Percentiles rank a stretch among this genome's conserved stretches.
These are phyloP conservation scores for Mycena galopus DNA, from an alignment of 768 basidiomycete genomes.

Conservation along the genomic window DNA sequence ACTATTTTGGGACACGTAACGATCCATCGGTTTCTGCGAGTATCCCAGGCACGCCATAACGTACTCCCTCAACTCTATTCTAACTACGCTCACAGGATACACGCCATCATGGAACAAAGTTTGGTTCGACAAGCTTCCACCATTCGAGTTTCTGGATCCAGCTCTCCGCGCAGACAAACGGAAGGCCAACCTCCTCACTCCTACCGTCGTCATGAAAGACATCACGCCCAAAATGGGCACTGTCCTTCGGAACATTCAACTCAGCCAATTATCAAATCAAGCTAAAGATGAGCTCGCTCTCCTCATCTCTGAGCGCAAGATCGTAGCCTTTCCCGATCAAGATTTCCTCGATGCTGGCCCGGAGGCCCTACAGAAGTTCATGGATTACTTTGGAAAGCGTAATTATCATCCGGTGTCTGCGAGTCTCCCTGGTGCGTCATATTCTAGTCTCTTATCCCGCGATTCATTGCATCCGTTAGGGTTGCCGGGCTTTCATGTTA, in stretches of 20 bases:
- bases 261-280: slow-evolving; percentile 7
- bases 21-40: no score
- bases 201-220: slow-evolving; percentile 6
- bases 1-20: no score
- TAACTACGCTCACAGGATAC: slow-evolving; percentile 22
- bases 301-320: slow-evolving; percentile 36
- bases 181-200: slow-evolving; percentile 30
- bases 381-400: slow-evolving; percentile 27
- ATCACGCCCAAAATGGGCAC: slow-evolving; percentile 36
- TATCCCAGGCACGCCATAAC: not conserved
- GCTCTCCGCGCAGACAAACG: not conserved
- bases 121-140: slow-evolving; percentile 27
- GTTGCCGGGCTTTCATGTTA: slow-evolving; percentile 36
- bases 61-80: not conserved
- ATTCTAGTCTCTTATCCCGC: not conserved
- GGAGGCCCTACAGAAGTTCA: not conserved
- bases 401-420: slow-evolving; percentile 33
- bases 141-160: not conserved
- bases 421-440: slow-evolving; percentile 23
- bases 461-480: slow-evolving; percentile 2
- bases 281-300: slow-evolving; percentile 38
- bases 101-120: slow-evolving; percentile 34
- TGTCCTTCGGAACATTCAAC: not conserved
- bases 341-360: slow-evolving; percentile 27
- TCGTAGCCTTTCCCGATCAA: slow-evolving; percentile 37